Percentiles rank a stretch among this genome's conserved stretches.
Evolutionary conservation across 192 early-diverging fungal genomes (phyloP).

Genomic region (Podila epigama): DNA sequence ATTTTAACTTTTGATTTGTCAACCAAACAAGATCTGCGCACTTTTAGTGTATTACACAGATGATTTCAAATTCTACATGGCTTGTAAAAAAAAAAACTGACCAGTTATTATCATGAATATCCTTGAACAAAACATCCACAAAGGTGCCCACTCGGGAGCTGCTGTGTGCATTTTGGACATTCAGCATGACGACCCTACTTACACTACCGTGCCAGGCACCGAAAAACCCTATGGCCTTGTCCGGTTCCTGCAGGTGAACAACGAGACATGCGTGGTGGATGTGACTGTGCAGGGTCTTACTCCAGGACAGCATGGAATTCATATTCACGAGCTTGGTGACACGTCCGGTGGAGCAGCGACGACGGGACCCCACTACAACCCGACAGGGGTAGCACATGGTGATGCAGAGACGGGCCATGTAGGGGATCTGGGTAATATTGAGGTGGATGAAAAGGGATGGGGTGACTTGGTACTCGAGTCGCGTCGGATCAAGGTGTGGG

Average conservation of each 20-base stretch:
- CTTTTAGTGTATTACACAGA: too few relatives aligned
- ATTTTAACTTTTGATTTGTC: not conserved
- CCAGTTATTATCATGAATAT: not conserved
- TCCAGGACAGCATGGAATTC: slow-evolving; percentile 71
- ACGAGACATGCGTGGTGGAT: slow-evolving; percentile 78
- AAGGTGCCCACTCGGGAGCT: slow-evolving; percentile 71
- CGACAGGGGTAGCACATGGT: slow-evolving; percentile 55
- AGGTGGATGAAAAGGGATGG: slow-evolving; percentile 72
- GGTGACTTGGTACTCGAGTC: slow-evolving; percentile 80
- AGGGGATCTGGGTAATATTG: slow-evolving; percentile 74
- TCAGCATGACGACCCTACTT: slow-evolving; percentile 26
- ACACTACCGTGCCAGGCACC: slow-evolving; percentile 7
- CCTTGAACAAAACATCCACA: not conserved
- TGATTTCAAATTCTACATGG: too few relatives aligned
- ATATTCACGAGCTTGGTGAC: slow-evolving; percentile 85
- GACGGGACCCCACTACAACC: slow-evolving; percentile 64
- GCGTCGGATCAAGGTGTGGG: slow-evolving; percentile 82
- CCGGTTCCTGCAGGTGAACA: slow-evolving; percentile 80
- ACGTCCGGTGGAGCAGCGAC: slow-evolving; percentile 65
- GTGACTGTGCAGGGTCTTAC: slow-evolving; percentile 75
- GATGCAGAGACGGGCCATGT: slow-evolving; percentile 57
- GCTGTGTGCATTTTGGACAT: slow-evolving; percentile 93
- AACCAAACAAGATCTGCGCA: not conserved
- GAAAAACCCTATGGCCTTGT: slow-evolving; percentile 69
- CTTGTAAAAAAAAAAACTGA: not conserved